Evolutionary conservation across 768 basidiomycete species (phyloP).

Genomic region (Boletus rubropictus): DNA sequence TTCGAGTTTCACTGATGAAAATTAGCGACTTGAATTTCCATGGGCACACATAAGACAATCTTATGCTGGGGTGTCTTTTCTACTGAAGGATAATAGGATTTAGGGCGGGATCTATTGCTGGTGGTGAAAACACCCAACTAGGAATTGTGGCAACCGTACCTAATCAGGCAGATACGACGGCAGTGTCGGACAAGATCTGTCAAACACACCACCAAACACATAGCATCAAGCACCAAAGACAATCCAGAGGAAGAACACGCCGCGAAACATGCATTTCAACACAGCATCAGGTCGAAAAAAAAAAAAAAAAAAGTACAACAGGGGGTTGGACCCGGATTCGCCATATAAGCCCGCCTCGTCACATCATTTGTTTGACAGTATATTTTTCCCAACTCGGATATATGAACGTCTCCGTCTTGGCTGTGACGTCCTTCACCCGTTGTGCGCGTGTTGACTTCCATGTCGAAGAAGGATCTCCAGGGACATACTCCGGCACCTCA

Average conservation of each 20-base stretch:
- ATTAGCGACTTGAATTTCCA: no score
- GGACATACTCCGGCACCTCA: conserved; percentile 26
- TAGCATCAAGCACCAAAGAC: neutral
- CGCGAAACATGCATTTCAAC: neutral
- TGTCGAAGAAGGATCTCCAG: conserved; percentile 18
- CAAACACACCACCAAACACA: conserved; percentile 1
- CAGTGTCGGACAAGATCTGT: no score
- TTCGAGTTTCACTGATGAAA: no score
- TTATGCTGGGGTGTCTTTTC: no score
- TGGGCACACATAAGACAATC: no score
- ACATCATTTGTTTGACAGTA: conserved; percentile 38
- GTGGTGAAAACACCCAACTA: no score
- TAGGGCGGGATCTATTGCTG: no score
- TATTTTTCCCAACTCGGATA: conserved; percentile 69
- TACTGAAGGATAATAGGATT: no score
- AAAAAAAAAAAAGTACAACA: neutral
- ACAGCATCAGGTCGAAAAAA: neutral
- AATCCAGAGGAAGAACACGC: neutral
- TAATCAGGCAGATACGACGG: no score
- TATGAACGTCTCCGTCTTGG: conserved; percentile 40
- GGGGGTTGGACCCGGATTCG: neutral
- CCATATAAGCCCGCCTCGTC: neutral
- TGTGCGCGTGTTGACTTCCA: conserved; percentile 27
- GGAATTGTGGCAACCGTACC: no score
- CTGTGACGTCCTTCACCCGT: conserved; percentile 26